Evolutionary conservation across 805 yeast genomes (phyloP), one percentile per base, ranked within the genome.

Genomic region (Starmera dryadoides): DNA sequence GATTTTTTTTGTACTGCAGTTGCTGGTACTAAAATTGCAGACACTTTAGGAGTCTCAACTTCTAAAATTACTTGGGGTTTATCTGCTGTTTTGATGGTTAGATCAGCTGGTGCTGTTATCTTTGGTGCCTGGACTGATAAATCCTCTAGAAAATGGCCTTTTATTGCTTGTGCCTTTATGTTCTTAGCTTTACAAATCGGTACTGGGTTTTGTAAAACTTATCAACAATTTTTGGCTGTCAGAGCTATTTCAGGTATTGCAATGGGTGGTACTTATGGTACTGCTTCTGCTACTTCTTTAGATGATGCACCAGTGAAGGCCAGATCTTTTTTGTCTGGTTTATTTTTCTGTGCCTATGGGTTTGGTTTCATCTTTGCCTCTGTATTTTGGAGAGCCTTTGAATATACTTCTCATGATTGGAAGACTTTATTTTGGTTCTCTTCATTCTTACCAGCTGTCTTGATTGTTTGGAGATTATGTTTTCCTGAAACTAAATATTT

Each of bases 361-460:
- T 68, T 79, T 43, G 88, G 89, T 9, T 77, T 79, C 51, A 64
- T 80, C 39, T 64, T 81, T 38, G 84, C 78, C 1, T 81, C 77
- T 15, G 60, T 78, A 26, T 81, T 81, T 62, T 74, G 69, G 57
- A 67, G 86, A 45, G 87, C 86, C 6, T 64, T 80, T 41, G 68
- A 72, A 41, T 50, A 65, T 8, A 55, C 71, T 14, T 53, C 59
- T 3, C 70, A 78, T 43, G 70, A 75, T 3, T 82, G 91, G 91
- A 68, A 82, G 51, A 66, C 85, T 1, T 60, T 81, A 34, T 82
- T 78, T 60, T 82, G 88, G 88, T 81, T 83, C 52, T 71, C 78
- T 30, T 73, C 86, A 11, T 80, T 81, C 32, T 69, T 79, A 4
- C 81, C 86, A 4, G 69, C 74, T 20, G 46, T 81, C 5, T 64